phyloP scores from a whole-genome alignment of 2,329 filamentous ascomycete genomes.

The Fusarium decemcellulare region DNA sequence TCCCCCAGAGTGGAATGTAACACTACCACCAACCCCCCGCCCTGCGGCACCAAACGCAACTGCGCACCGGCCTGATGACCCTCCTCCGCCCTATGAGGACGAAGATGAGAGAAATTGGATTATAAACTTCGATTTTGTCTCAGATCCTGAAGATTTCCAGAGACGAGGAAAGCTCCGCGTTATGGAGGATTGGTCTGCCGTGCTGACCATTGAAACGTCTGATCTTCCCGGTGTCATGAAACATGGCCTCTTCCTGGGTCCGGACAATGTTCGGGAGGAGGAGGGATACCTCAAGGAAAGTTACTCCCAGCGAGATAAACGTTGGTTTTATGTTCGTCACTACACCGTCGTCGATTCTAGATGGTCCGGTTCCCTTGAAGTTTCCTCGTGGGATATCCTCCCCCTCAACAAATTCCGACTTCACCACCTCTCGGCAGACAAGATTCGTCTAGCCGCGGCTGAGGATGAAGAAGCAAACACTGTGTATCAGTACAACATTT shows the following conservation, averaged over 20 bases:
- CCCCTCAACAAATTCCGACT: neutral
- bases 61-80: no score
- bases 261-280: neutral
- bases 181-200: slow-evolving; percentile 13
- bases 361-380: neutral
- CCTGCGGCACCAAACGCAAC: no score
- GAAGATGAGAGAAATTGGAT: no score
- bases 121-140: no score
- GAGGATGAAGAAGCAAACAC: neutral
- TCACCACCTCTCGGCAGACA: neutral
- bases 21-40: no score
- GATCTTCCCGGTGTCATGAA: slow-evolving; percentile 1
- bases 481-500: neutral
- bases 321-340: neutral
- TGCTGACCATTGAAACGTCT: neutral
- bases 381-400: neutral
- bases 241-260: neutral
- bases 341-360: neutral
- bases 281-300: neutral
- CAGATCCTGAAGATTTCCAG: neutral
- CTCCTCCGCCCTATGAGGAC: no score
- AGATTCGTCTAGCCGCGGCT: neutral
- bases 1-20: no score
- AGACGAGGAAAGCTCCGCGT: neutral
- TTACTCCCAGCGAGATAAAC: neutral